Base-by-base conservation (phyloP, 2,329 filamentous ascomycete genomes). In the Pezicula neosporulosa region DNA sequence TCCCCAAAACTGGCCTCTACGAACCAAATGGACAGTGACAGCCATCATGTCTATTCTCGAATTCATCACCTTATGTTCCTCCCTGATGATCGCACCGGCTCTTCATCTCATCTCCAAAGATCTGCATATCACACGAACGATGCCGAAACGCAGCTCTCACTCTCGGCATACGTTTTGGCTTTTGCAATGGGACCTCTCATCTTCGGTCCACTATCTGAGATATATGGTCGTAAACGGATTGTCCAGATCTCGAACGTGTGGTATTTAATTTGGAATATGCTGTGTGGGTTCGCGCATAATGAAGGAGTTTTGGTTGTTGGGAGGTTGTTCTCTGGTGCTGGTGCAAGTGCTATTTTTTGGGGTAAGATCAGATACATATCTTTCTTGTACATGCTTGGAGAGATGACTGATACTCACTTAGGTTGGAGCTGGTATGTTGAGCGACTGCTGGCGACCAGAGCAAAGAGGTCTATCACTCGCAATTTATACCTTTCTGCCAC, bases 211-310 rank as follows among this genome's bases (percentile, higher is more conserved):
- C 61, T 76, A 0, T 74, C 70, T 5, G 73, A 76, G 57, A 62
- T 70, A 21, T 72, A 70, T 46, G 73, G 73, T 5, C 63, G 78
- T 0, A 61, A 69, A 45, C 55, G 56, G 0, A 61, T 79, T 9
- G 62, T 76, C 5, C 74, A 77, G 38, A 48, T 60, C 0, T 71
- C 72, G 1, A 81, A 76, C 51, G 35, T 77, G 1, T 75, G 75
- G 68, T 80, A 81, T 60, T 61, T 81, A 2, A 51, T 72, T 37
- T 78, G 77, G 71, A 77, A 77, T 55, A 54, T 78, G 7, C 65
- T 68, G 2, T 77, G 74, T 51, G 70, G 73, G 3, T 72, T 73
- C 47, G 63, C 75, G 4, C 63, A 56, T 1, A 65, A 67, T 3
- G 69, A 74, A 48, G 63, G 66, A 6, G 44, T 70, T 6, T 60